Conservation (phyloP, 768 basidiomycete species). For the Dendrothele bispora region DNA sequence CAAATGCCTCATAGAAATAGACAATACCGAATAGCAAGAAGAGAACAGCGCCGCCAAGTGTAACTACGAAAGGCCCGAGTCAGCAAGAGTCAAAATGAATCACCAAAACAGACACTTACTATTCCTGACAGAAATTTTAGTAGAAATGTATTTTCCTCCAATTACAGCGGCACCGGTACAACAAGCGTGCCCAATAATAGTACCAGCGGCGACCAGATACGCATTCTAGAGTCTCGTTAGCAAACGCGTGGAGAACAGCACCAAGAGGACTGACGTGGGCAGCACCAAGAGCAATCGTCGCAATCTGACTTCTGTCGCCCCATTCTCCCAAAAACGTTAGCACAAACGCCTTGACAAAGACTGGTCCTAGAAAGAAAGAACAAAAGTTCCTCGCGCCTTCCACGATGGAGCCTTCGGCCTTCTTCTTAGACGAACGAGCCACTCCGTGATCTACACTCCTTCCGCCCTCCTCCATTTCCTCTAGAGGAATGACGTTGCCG, state of each 20-base stretch:
- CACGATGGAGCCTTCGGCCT: slow-evolving; percentile 18
- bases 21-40: slow-evolving; percentile 84
- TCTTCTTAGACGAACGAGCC: slow-evolving; percentile 6
- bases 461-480: slow-evolving; percentile 74
- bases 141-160: slow-evolving; percentile 91
- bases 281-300: slow-evolving; percentile 93
- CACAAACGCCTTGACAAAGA: slow-evolving; percentile 93
- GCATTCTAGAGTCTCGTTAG: slow-evolving; percentile 63
- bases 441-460: slow-evolving; percentile 13
- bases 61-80: slow-evolving; percentile 52
- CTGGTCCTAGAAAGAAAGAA: slow-evolving; percentile 82
- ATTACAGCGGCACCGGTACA: slow-evolving; percentile 91
- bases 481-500: slow-evolving; percentile 58
- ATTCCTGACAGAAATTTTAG: slow-evolving; percentile 93
- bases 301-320: slow-evolving; percentile 97
- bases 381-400: slow-evolving; percentile 84
- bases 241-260: background rate
- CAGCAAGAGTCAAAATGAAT: slow-evolving; percentile 8
- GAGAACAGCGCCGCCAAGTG: slow-evolving; percentile 75
- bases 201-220: slow-evolving; percentile 87
- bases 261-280: slow-evolving; percentile 76
- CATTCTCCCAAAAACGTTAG: slow-evolving; percentile 99
- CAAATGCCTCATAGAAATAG: slow-evolving; percentile 69
- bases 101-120: slow-evolving; percentile 47
- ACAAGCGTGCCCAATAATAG: slow-evolving; percentile 81